Percentiles rank a stretch among this genome's conserved stretches.
These are phyloP conservation scores for Yamadazyma philogaea DNA, from an alignment of 805 yeast species.

Conservation along the genomic window DNA sequence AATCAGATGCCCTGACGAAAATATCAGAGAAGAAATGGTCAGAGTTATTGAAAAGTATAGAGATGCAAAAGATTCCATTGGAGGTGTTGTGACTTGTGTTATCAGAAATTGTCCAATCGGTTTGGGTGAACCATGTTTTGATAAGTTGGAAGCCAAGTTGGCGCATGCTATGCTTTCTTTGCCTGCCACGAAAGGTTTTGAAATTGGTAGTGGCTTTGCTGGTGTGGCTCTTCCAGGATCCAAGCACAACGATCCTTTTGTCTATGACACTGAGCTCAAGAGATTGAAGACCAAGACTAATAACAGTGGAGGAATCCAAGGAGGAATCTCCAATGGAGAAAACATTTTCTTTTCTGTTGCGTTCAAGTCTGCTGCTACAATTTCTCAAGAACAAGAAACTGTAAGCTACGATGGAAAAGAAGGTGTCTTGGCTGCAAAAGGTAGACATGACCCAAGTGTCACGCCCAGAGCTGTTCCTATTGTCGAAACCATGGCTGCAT, in stretches of 20 bases:
- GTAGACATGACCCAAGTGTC: constrained; percentile 98
- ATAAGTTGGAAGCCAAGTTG: constrained; percentile 88
- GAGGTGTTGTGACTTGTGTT: constrained; percentile 98
- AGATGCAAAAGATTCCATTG: constrained; percentile 87
- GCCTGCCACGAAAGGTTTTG: constrained; percentile 98
- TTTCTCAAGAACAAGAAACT: constrained; percentile 87
- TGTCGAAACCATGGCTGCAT: constrained; percentile 97
- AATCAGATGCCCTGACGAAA: constrained; percentile 86
- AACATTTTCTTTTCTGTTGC: constrained; percentile 92
- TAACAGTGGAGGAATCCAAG: constrained; percentile 96
- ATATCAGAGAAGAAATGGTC: constrained; percentile 73
- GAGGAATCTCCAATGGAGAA: constrained; percentile 97
- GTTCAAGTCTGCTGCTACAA: constrained; percentile 97
- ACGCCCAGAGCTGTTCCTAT: constrained; percentile 98
- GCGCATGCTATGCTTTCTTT: constrained; percentile 98
- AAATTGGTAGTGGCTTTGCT: constrained; percentile 92
- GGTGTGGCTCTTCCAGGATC: constrained; percentile 93
- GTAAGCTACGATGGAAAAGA: constrained; percentile 82
- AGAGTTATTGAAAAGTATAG: constrained; percentile 83
- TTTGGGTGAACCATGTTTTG: constrained; percentile 97
- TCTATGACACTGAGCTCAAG: constrained; percentile 54
- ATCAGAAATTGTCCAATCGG: constrained; percentile 91
- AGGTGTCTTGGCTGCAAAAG: constrained; percentile 91
- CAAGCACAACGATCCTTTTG: constrained; percentile 87
- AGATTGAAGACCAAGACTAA: constrained; percentile 83